Base-by-base conservation (phyloP, 2,329 filamentous ascomycete species). In the Zymoseptoria tritici region DNA sequence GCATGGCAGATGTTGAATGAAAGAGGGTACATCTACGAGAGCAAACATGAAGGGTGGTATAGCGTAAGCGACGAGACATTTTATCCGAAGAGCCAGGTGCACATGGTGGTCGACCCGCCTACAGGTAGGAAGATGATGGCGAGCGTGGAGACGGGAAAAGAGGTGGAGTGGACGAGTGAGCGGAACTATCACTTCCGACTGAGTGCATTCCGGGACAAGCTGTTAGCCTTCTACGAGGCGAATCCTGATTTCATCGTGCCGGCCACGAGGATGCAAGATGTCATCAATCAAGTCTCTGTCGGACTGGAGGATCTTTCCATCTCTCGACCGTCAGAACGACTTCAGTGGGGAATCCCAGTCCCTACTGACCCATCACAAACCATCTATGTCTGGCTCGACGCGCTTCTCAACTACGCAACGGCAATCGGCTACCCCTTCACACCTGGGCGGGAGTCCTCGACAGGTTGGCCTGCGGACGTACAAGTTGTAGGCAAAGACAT, bases 401-500 rank as follows among this genome's bases (percentile, higher is more conserved):
- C 94, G 1, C 83, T 99, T 29, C 82, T 97, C 69, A 99, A 97
- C 74, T 99, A 99, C 73, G 77, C 94, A 56, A 96, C 92, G 16
- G 90, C 87, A 63, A 84, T 91, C 1, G 91, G 93, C 13, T 97
- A 95, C 71, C 91, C 91, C 36, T 91, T 88, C 85, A 76, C 85
- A 0, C 86, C 89, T 0, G 85, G 85, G 1, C 77, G 81, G 3
- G 84, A 88, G 61, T 73, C 79, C 13, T 77, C 77, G 20, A 82
- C 82, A 55, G 85, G 89, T 22, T 99, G 94, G 93, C 94, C 94
- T 4, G 90, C 91, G 8, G 87, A 99, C 73, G 82, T 94, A 19
- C 94, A 99, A 52, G 85, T 99, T 24, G 87, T 99, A 58, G 94
- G 94, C 54, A 99, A 99, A 75, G 94, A 99, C 73, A 99, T 99